These are phyloP conservation scores for Ganoderma meredithae DNA, from an alignment of 1,284 basidiomycete species.

Conservation along the genomic window DNA sequence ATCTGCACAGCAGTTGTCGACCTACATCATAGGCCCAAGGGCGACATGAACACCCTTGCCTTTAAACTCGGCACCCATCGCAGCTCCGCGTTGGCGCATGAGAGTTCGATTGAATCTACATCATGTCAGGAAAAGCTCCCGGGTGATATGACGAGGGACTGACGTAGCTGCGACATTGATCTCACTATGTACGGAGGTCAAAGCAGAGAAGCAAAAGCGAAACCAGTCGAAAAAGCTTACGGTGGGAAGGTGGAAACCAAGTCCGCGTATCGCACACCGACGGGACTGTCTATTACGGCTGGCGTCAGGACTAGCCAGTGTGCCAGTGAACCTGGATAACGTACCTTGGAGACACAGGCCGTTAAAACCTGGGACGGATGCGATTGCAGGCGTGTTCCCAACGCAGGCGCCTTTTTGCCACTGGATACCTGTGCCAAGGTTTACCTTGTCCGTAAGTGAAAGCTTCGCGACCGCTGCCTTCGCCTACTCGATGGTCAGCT, in stretches of 20 bases:
- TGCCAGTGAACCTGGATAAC: slow-evolving; percentile 10
- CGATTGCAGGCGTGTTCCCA: slow-evolving; percentile 71
- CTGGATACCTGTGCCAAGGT: slow-evolving; percentile 58
- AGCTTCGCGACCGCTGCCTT: slow-evolving; percentile 55
- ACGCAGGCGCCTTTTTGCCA: slow-evolving; percentile 55
- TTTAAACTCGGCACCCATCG: slow-evolving; percentile 73
- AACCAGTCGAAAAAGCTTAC: slow-evolving; percentile 42
- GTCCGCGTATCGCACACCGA: slow-evolving; percentile 72
- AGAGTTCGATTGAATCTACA: slow-evolving; percentile 70
- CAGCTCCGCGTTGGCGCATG: slow-evolving; percentile 66
- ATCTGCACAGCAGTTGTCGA: neutral
- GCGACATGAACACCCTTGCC: slow-evolving; percentile 74
- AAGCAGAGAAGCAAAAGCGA: neutral
- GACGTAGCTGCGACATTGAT: slow-evolving; percentile 77
- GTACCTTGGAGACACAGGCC: slow-evolving; percentile 74
- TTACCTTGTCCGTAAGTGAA: slow-evolving; percentile 61
- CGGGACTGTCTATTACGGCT: slow-evolving; percentile 52
- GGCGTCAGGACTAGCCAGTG: neutral
- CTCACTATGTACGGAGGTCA: slow-evolving; percentile 46
- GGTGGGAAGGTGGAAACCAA: slow-evolving; percentile 74
- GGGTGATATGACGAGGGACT: slow-evolving; percentile 28
- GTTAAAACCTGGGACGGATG: slow-evolving; percentile 62
- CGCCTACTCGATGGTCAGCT: slow-evolving; percentile 44
- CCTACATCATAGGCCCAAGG: slow-evolving; percentile 62
- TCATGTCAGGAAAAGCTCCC: neutral